Base-by-base conservation (phyloP, 2,329 filamentous ascomycete species). In the Trichoderma oligosporum region DNA sequence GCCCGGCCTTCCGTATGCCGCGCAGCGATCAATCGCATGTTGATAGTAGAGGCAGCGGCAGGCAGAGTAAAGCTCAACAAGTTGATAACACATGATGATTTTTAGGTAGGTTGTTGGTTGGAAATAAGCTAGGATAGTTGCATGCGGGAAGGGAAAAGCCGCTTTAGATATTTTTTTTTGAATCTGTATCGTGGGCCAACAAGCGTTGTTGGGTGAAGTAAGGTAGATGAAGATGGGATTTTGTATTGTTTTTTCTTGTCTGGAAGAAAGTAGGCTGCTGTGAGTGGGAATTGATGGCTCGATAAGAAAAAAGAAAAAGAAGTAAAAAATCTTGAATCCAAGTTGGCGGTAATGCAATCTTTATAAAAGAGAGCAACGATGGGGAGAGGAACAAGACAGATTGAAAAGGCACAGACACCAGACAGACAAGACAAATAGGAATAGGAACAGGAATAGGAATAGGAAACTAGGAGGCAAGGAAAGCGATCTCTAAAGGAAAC, bases 1-100 rank as follows among this genome's bases (percentile, higher is more conserved):
- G 45, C 87, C 87, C 48, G 83, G 82, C 59, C 87, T 85, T 60
- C 87, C 88, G 69, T 91, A 90, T 33, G 83, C 79, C 47, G 84
- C 78, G 70, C 91, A 96, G 60, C 88, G 87, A 68, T 96, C 91
- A 65, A 96, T 81, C 46, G 89, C 85, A 71, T 96, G 92, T 68
- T 87, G 82, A 78, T 93, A 90, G 78, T 96, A 95, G 65, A 93
- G 80, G 74, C 91, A 96, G 62, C 85, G 83, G 80, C 91, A 96
- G 56, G 87, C 89, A 56, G 91, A 86, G 78, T 91, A 96, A 59
- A 89, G 81, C 73, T 96, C 91, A 66, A 93, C 78, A 61, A 96
- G 75, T 75, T 92, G 89, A 68, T 90, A 92, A 69, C 91, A 96
- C 91, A 96, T 96, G 61, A 63, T 78, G 71, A 51, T 62, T 48